These are phyloP conservation scores for Rehmannia glutinosa DNA, from an alignment of 257 asterid genomes.

Conservation along the genomic window DNA sequence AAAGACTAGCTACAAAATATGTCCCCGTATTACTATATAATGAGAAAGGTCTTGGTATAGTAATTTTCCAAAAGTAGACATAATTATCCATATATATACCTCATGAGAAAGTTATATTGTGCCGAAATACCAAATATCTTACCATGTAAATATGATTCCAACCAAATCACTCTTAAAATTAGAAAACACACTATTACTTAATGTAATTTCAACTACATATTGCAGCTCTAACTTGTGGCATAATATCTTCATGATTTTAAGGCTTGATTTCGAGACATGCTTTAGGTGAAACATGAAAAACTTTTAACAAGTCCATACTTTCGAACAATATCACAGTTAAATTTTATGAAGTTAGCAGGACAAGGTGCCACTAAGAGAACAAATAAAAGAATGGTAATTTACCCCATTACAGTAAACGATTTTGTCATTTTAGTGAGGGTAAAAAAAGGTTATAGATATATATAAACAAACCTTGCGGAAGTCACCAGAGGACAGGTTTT, in stretches of 20 bases:
- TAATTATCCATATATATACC: not conserved
- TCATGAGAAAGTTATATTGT: not conserved
- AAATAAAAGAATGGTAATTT: not conserved
- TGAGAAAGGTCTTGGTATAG: not conserved
- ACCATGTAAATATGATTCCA: no score
- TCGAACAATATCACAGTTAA: no score
- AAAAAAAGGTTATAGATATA: not conserved
- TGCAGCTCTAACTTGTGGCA: no score
- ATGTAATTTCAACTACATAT: no score
- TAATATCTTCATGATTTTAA: no score
- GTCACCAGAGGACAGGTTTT: slow-evolving; percentile 15
- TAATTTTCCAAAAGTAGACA: not conserved
- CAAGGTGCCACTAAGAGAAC: not conserved
- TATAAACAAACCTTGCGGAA: slow-evolving; percentile 18
- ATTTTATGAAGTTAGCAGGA: no score
- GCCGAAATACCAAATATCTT: no score
- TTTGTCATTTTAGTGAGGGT: not conserved
- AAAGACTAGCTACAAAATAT: not conserved
- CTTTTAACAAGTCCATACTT: no score
- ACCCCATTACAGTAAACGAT: not conserved
- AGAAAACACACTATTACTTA: no score
- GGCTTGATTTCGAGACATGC: no score
- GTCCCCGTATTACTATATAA: not conserved
- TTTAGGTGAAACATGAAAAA: no score
- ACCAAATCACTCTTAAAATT: no score